Base-by-base conservation (phyloP, 2,329 filamentous ascomycete genomes). In the Metarhizium brunneum region DNA sequence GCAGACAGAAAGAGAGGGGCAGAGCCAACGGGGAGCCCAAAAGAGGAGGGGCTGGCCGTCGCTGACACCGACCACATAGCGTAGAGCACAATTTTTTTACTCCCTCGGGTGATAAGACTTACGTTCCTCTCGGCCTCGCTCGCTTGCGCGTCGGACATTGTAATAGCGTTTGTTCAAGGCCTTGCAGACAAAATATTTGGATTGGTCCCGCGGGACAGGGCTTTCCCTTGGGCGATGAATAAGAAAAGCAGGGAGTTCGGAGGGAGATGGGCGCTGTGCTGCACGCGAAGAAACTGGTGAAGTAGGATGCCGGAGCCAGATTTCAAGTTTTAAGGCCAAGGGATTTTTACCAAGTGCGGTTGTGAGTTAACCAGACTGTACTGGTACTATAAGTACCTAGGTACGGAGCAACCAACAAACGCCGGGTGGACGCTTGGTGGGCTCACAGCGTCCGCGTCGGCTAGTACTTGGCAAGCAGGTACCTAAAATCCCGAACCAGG, bases 81-180 rank as follows among this genome's bases (percentile, higher is more conserved):
- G 25, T 25, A 54, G 54, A 47, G 43, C 59, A 61, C 62, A 61
- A 58, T 55, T 60, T 62, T 61, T 56, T 58, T 55, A 48, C 7
- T 11, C 25, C 32, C 5, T 43, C 47, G 52, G 47, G 20, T 43
- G 38, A 58, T 47, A 45, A 6, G 11, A 76, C 79, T 74, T 69
- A 84, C 82, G 76, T 97, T 99, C 84, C 97, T 97, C 84, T 99
- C 94, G 66, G 92, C 92, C 76, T 97, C 94, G 77, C 87, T 92
- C 72, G 84, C 84, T 76, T 90, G 85, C 69, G 86, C 79, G 76
- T 91, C 86, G 79, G 88, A 92, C 90, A 95, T 95, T 68, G 77
- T 92, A 82, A 72, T 60, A 61, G 62, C 61, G 58, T 56, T 60
- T 57, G 59, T 57, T 61, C 58, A 50, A 50, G 30, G 50, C 43